Evolutionary conservation across 2,329 filamentous ascomycete species (phyloP).

Genomic region (Rhynchosporium agropyri): DNA sequence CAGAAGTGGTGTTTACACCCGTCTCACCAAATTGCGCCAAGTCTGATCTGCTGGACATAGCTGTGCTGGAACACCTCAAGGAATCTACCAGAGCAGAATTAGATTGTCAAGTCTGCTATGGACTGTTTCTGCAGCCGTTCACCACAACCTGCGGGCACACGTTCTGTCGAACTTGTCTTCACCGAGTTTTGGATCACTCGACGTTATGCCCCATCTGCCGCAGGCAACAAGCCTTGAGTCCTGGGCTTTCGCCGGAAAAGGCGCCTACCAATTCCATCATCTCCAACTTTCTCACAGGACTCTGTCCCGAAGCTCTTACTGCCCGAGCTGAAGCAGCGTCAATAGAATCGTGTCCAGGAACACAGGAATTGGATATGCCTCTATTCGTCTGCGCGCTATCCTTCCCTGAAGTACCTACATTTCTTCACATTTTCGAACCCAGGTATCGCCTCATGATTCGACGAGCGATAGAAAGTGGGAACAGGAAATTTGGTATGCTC

Average conservation of each 20-base stretch:
- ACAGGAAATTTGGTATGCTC: conserved; percentile 83
- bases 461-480: conserved; percentile 68
- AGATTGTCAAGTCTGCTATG: conserved; percentile 89
- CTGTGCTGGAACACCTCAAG: conserved; percentile 60
- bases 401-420: conserved; percentile 82
- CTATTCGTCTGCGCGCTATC: conserved; percentile 83
- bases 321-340: conserved; percentile 55
- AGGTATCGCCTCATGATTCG: conserved; percentile 88
- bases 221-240: conserved; percentile 57
- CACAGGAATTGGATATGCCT: conserved; percentile 63
- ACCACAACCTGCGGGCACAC: conserved; percentile 89
- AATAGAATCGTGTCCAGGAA: conserved; percentile 58
- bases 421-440: conserved; percentile 91
- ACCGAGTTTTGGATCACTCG: conserved; percentile 75
- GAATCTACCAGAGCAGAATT: conserved; percentile 68
- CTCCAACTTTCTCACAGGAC: conserved; percentile 60
- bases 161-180: conserved; percentile 80
- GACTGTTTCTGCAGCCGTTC: conserved; percentile 76
- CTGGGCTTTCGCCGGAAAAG: conserved; percentile 40
- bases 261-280: conserved; percentile 65
- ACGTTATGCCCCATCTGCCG: conserved; percentile 81
- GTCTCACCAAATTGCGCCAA: conserved; percentile 33
- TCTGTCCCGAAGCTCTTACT: conserved; percentile 70
- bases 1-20: conserved; percentile 56
- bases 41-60: conserved; percentile 47